Evolutionary conservation across 2,329 filamentous ascomycete genomes (phyloP), one percentile per base, ranked within the genome.

Genomic region (Penicillium sp.): DNA sequence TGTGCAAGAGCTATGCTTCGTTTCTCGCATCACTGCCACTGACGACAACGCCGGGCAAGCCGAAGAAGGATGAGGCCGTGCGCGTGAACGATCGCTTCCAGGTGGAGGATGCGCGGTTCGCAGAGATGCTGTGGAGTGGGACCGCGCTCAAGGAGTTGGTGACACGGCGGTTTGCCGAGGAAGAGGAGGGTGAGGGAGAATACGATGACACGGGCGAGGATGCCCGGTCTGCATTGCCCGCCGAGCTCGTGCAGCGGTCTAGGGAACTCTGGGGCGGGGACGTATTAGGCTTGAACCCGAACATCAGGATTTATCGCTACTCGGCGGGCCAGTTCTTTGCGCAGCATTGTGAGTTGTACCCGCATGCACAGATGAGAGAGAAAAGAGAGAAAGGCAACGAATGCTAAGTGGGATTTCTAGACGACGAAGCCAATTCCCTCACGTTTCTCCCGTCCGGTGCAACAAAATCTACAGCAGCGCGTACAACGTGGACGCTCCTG

Each of bases 61-160:
- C 87, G 1, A 91, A 86, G 63, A 82, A 80, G 46, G 87, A 86
- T 33, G 83, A 93, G 39, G 89, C 89, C 1, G 77, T 87, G 6
- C 77, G 91, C 23, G 86, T 95, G 32, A 96, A 96, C 62, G 91
- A 96, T 62, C 81, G 91, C 8, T 94, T 85, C 55, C 87, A 94
- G 67, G 71, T 94, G 14, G 72, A 89, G 18, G 90, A 96, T 67
- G 67, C 78, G 18, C 64, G 50, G 0, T 94, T 96, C 63, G 86
- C 90, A 0, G 74, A 80, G 54, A 72, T 77, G 39, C 65, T 96
- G 10, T 97, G 90, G 89, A 74, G 76, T 30, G 75, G 79, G 47
- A 95, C 89, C 1, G 85, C 84, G 0, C 65, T 97, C 49, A 81
- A 77, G 53, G 79, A 85, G 30, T 71, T 84, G 2, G 53, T 75